Percentiles rank a stretch among this genome's conserved stretches.
These are phyloP conservation scores for Venturia oleaginea DNA, from an alignment of 2,329 filamentous ascomycete species.

Conservation along the genomic window DNA sequence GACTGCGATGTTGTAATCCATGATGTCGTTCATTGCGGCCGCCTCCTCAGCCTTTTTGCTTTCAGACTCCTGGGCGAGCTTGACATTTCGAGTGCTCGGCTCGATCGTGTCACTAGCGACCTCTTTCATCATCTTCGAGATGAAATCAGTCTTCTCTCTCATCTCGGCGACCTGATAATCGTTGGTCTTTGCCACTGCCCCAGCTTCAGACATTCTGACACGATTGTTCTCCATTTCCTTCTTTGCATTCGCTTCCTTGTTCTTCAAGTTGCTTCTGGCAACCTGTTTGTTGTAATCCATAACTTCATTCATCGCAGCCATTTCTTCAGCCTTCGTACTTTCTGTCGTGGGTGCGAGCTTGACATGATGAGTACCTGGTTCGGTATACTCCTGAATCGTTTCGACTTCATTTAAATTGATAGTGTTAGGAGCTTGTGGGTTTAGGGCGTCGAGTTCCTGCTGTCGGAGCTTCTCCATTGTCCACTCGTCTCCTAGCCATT, in stretches of 20 bases:
- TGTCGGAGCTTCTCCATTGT: not conserved
- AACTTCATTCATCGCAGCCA: not conserved
- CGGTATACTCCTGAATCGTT: not conserved
- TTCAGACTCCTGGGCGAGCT: not conserved
- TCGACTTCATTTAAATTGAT: not conserved
- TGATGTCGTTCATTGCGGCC: not conserved
- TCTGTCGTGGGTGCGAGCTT: not conserved
- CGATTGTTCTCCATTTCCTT: not conserved
- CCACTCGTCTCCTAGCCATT: not conserved
- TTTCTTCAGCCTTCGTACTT: not conserved
- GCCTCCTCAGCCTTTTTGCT: not conserved
- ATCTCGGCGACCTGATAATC: not conserved
- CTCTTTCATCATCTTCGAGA: not conserved
- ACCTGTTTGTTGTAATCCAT: not conserved
- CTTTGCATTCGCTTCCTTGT: not conserved
- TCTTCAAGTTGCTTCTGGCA: not conserved
- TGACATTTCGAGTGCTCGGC: not conserved
- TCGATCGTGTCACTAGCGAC: not conserved
- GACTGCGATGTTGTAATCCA: not conserved
- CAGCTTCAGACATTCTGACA: not conserved
- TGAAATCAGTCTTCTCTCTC: not conserved
- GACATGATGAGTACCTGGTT: not conserved
- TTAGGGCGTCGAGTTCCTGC: not conserved
- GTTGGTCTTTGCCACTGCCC: not conserved
- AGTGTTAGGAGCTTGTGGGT: not conserved